Conservation (phyloP, 805 yeast species). For the Clavispora phyllophila region DNA sequence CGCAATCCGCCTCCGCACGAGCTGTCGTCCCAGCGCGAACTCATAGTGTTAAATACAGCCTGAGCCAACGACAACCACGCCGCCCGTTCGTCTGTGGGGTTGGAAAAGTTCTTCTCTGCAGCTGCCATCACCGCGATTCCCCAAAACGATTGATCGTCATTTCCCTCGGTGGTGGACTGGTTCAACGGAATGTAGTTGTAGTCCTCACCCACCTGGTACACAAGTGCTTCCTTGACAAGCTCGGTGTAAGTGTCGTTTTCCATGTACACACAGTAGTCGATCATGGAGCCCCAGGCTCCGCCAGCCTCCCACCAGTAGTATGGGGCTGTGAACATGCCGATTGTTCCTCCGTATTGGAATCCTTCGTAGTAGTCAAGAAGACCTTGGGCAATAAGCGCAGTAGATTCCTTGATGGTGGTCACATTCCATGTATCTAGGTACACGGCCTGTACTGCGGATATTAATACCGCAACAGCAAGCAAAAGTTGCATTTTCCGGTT, state of each 20-base stretch:
- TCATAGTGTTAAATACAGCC: constrained; percentile 89
- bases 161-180: constrained; percentile 91
- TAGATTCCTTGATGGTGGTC: constrained; percentile 49
- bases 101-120: constrained; percentile 79
- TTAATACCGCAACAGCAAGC: constrained; percentile 4
- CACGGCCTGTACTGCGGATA: constrained; percentile 14
- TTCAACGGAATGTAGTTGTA: constrained; percentile 81
- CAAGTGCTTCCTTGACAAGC: constrained; percentile 54
- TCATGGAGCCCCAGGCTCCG: constrained; percentile 84
- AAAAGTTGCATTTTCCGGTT: background rate
- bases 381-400: constrained; percentile 61
- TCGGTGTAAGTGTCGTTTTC: constrained; percentile 64
- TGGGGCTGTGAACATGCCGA: constrained; percentile 84
- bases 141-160: constrained; percentile 98
- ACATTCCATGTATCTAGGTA: constrained; percentile 34
- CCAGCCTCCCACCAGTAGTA: constrained; percentile 99
- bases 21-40: constrained; percentile 73
- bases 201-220: constrained; percentile 60
- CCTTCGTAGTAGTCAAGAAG: constrained; percentile 81
- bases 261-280: constrained; percentile 72
- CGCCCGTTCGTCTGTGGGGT: constrained; percentile 51
- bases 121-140: constrained; percentile 90
- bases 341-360: constrained; percentile 59
- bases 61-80: constrained; percentile 83
- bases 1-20: constrained; percentile 85